These are phyloP conservation scores for Aspergillus felis DNA, from an alignment of 2,329 filamentous ascomycete genomes.

Conservation along the genomic window DNA sequence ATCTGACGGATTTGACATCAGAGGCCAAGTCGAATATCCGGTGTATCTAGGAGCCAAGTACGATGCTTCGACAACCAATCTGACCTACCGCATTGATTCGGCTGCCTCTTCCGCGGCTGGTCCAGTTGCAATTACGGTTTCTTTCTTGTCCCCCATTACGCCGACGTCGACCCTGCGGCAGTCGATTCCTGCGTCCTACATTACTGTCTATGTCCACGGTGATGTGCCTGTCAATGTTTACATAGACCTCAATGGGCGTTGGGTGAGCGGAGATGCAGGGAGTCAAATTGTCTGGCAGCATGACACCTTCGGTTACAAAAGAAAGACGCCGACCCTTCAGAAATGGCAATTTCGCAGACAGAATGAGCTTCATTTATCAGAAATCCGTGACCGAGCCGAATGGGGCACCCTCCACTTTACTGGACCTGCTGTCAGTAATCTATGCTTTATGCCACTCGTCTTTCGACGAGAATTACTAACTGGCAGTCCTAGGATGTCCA, in stretches of 20 bases:
- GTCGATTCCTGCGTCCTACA: constrained; percentile 75
- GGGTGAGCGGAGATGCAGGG: constrained; percentile 72
- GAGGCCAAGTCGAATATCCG: constrained; percentile 57
- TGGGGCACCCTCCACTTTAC: constrained; percentile 81
- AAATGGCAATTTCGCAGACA: constrained; percentile 42
- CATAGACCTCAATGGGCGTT: constrained; percentile 69
- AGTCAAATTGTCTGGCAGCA: constrained; percentile 69
- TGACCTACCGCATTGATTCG: constrained; percentile 59
- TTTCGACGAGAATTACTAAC: constrained; percentile 11
- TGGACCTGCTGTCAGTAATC: constrained; percentile 52
- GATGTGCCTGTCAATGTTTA: constrained; percentile 60
- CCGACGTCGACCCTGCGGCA: constrained; percentile 76
- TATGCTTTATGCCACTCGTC: neutral
- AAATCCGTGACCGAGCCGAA: constrained; percentile 70
- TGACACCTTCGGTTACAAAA: constrained; percentile 40
- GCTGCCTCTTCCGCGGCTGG: constrained; percentile 27
- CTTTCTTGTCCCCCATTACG: constrained; percentile 72
- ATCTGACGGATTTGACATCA: constrained; percentile 19
- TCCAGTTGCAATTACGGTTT: constrained; percentile 55
- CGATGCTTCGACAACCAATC: constrained; percentile 67
- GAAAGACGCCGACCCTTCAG: constrained; percentile 38
- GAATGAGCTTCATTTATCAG: constrained; percentile 66
- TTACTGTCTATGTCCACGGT: constrained; percentile 67
- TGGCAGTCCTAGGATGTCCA: constrained; percentile 46
- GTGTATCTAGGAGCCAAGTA: constrained; percentile 59